Base-by-base conservation (phyloP, 2,329 filamentous ascomycete genomes). In the Colletotrichum chlorophyti region DNA sequence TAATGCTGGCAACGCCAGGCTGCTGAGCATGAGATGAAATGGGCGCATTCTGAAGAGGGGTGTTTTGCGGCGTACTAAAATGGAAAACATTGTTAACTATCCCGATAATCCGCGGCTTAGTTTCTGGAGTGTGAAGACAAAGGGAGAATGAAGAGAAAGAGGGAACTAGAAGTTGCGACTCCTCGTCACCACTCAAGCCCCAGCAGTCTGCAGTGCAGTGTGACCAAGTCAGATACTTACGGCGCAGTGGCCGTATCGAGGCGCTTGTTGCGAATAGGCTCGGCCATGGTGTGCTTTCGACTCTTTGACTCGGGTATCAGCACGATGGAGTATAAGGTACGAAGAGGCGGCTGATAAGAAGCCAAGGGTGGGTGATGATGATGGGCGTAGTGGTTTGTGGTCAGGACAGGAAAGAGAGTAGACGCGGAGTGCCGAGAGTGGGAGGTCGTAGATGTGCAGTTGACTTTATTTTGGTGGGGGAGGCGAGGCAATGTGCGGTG, bases 1-100 rank as follows among this genome's bases (percentile, higher is more conserved):
- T 95, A 81, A 99, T 98, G 77, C 92, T 97, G 66, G 91, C 83
- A 64, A 99, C 89, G 66, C 90, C 91, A 63, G 95, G 95, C 79
- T 97, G 92, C 80, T 97, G 93, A 68, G 96, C 95, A 78, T 95
- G 94, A 63, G 94, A 98, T 51, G 93, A 96, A 79, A 99, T 98
- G 65, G 95, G 95, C 66, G 96, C 95, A 81, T 94, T 93, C 79
- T 88, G 93, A 66, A 92, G 90, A 67, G 95, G 95, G 54, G 95
- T 99, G 83, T 99, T 99, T 80, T 99, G 95, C 72, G 95, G 95
- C 72, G 95, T 99, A 71, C 95, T 98, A 62, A 37, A 55, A 40
- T 43, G 48, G 57, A 59, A 40, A 38, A 34, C 26, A 37, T 52
- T 46, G 59, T 67, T 61, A 67, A 60, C 51, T 60, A 60, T 40